These are phyloP conservation scores for Rhizopus arrhizus DNA, from an alignment of 371 early-diverging fungal genomes.

Conservation along the genomic window DNA sequence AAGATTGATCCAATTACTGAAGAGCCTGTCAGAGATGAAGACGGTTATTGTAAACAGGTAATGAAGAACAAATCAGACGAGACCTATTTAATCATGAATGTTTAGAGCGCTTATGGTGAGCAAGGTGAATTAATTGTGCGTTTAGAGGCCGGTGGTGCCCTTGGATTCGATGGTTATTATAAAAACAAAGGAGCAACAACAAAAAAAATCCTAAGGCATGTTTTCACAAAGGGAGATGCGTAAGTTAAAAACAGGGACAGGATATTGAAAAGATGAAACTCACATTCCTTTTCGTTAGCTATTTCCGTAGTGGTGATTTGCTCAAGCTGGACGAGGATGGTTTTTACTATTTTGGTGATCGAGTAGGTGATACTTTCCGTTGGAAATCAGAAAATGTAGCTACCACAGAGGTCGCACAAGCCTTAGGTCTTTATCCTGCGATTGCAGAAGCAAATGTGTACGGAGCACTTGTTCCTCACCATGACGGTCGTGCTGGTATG, in stretches of 20 bases:
- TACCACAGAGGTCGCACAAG: conserved; percentile 68
- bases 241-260: not conserved
- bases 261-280: not conserved
- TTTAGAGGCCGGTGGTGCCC: conserved; percentile 24
- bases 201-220: conserved; percentile 48
- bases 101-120: conserved; percentile 38
- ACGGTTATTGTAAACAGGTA: conserved; percentile 52
- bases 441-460: conserved; percentile 69
- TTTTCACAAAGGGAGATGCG: conserved; percentile 35
- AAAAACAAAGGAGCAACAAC: conserved; percentile 48
- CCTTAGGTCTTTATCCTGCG: conserved; percentile 57
- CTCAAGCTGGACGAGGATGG: conserved; percentile 56
- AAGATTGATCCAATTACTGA: conserved; percentile 48
- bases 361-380: conserved; percentile 78
- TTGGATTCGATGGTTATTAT: conserved; percentile 45
- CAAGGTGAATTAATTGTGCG: conserved; percentile 57
- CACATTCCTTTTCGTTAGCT: conserved; percentile 25
- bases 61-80: not conserved
- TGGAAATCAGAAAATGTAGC: conserved; percentile 76
- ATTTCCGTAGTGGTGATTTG: conserved; percentile 74
- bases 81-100: not conserved
- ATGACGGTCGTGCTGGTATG: conserved; percentile 77
- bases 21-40: conserved; percentile 37
- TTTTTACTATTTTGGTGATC: conserved; percentile 73
- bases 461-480: conserved; percentile 50